These are phyloP conservation scores for Daldinia decipiens DNA, from an alignment of 495 filamentous ascomycete genomes.

Conservation along the genomic window DNA sequence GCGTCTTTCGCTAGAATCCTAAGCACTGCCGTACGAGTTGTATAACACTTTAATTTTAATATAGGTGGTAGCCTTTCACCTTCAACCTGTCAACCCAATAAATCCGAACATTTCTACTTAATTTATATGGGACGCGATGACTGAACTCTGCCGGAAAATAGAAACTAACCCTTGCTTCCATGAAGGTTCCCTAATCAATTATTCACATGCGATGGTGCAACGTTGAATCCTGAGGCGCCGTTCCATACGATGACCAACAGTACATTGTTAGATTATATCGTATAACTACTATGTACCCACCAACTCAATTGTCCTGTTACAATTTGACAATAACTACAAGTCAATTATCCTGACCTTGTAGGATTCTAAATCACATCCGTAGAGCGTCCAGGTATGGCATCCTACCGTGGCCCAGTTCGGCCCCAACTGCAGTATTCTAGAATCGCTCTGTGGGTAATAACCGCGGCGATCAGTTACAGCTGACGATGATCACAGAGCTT, in stretches of 20 bases:
- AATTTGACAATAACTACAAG: conserved; percentile 12
- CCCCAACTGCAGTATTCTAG: conserved; percentile 32
- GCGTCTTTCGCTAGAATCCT: neutral
- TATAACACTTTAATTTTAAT: conserved; percentile 4
- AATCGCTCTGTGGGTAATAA: conserved; percentile 25
- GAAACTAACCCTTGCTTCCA: conserved; percentile 12
- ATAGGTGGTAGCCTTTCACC: neutral
- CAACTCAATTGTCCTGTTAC: conserved; percentile 5
- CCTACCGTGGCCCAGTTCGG: conserved; percentile 24
- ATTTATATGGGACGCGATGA: conserved; percentile 30
- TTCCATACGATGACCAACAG: conserved; percentile 10
- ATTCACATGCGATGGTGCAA: conserved; percentile 18
- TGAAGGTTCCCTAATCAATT: conserved; percentile 20
- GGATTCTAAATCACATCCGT: conserved; percentile 16
- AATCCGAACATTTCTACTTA: neutral
- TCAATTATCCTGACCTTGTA: conserved; percentile 16
- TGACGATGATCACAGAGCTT: conserved; percentile 19
- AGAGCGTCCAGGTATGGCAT: conserved; percentile 26
- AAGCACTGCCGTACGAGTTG: neutral
- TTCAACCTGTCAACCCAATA: neutral
- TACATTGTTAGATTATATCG: conserved; percentile 6
- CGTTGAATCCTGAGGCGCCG: conserved; percentile 10
- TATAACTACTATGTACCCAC: conserved; percentile 4
- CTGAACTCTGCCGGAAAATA: conserved; percentile 18
- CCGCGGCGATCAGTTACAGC: conserved; percentile 23